phyloP scores from a whole-genome alignment of 345 rosid species.

The Linum lewisii region DNA sequence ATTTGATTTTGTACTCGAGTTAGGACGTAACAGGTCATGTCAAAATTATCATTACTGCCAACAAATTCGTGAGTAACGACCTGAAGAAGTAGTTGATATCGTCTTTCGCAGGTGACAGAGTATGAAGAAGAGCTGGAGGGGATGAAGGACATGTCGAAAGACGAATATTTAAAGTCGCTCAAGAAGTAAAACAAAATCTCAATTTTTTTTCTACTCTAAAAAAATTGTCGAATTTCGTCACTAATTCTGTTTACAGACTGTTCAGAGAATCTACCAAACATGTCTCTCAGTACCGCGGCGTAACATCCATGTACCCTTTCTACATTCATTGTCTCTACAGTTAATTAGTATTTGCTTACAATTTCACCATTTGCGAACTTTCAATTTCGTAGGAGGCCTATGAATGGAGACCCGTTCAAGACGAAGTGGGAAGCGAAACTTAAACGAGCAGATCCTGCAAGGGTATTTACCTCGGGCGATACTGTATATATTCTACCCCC shows the following conservation, averaged over 20 bases:
- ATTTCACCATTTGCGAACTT: not conserved
- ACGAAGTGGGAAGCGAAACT: conserved; percentile 28
- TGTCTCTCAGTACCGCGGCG: not conserved
- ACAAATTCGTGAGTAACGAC: too few species aligned
- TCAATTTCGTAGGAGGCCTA: not conserved
- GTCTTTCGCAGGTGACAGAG: conserved; percentile 4
- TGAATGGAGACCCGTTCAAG: conserved; percentile 6
- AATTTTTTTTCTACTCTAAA: too few species aligned
- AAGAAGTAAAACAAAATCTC: conserved; percentile 10
- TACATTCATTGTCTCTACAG: too few species aligned
- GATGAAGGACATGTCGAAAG: conserved; percentile 8
- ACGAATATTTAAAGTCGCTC: conserved; percentile 9
- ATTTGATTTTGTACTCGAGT: too few species aligned
- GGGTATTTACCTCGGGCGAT: conserved; percentile 21
- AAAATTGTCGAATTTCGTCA: not conserved
- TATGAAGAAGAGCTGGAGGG: conserved; percentile 13
- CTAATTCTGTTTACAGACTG: conserved; percentile 3
- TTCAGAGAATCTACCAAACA: not conserved
- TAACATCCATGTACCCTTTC: not conserved
- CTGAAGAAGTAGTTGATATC: not conserved
- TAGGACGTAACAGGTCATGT: too few species aligned
- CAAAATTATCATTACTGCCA: too few species aligned
- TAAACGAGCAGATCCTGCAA: not conserved
- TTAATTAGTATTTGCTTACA: too few species aligned
- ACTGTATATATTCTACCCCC: not conserved